phyloP scores from a whole-genome alignment of 2,329 filamentous ascomycete genomes.

The Trichoderma lentiforme region DNA sequence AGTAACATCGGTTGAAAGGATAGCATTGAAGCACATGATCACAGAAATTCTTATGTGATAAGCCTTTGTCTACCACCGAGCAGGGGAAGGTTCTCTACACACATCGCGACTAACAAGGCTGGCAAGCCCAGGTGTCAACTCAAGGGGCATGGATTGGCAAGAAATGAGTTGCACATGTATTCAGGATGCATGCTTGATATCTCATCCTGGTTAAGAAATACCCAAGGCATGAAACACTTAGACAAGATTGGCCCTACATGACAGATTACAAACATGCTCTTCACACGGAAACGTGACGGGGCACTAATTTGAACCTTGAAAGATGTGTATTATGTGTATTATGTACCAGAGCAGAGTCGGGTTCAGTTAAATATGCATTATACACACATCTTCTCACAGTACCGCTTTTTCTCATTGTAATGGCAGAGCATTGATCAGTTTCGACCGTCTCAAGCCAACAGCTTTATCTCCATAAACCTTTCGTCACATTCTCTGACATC shows the following conservation, averaged over 20 bases:
- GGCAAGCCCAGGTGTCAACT: not conserved
- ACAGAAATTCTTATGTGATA: no score
- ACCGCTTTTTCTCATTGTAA: not conserved
- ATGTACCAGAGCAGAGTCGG: not conserved
- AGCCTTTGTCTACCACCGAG: no score
- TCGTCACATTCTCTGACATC: not conserved
- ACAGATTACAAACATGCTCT: not conserved
- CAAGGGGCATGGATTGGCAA: not conserved
- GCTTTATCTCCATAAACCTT: not conserved
- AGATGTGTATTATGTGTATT: not conserved
- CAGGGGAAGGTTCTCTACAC: no score
- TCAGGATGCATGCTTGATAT: not conserved
- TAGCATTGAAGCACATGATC: not conserved
- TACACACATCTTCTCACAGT: not conserved
- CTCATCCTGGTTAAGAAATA: not conserved
- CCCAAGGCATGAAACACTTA: not conserved
- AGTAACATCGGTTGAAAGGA: not conserved
- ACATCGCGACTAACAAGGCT: accelerated
- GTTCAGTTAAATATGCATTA: not conserved
- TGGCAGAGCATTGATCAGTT: not conserved
- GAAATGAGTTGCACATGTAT: not conserved
- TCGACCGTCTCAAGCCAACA: not conserved
- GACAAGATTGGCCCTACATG: not conserved
- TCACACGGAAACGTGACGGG: not conserved
- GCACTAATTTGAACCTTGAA: not conserved